Percentiles rank a stretch among this genome's conserved stretches.
phyloP scores from a whole-genome alignment of 768 basidiomycete species.

The Macrocybe gigantea region DNA sequence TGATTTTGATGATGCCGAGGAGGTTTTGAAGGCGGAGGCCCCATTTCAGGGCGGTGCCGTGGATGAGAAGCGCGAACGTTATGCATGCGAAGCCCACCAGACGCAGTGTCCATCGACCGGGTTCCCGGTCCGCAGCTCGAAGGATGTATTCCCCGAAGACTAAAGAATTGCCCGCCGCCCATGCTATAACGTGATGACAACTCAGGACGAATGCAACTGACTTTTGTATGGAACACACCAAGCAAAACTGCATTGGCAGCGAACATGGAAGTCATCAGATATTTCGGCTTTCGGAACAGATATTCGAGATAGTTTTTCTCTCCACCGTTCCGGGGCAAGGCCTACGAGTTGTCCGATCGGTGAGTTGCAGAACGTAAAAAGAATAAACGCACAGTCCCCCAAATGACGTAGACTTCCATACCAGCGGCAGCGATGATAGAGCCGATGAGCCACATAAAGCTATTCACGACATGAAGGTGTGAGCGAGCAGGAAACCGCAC shows the following conservation, averaged over 20 bases:
- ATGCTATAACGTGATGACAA: slow-evolving; percentile 2
- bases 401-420: slow-evolving; percentile 29
- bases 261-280: neutral
- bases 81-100: slow-evolving; percentile 23
- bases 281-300: neutral
- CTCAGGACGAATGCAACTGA: no score
- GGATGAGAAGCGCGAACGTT: slow-evolving; percentile 26
- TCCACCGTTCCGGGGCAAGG: slow-evolving; percentile 6
- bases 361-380: neutral
- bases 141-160: slow-evolving; percentile 50
- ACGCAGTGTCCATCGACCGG: slow-evolving; percentile 15
- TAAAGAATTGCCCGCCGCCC: slow-evolving; percentile 31
- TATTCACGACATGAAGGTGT: slow-evolving; percentile 1
- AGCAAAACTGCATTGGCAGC: neutral
- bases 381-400: slow-evolving; percentile 24
- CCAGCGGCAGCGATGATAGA: slow-evolving; percentile 27
- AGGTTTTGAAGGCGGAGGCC: slow-evolving; percentile 55
- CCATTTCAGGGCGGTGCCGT: slow-evolving; percentile 35
- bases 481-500: neutral
- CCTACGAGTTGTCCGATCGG: neutral
- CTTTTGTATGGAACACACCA: neutral
- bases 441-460: slow-evolving; percentile 31
- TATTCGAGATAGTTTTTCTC: neutral
- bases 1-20: slow-evolving; percentile 51
- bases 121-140: slow-evolving; percentile 15